phyloP scores from a whole-genome alignment of 1,284 basidiomycete species.

The Omphalotus olearius region DNA sequence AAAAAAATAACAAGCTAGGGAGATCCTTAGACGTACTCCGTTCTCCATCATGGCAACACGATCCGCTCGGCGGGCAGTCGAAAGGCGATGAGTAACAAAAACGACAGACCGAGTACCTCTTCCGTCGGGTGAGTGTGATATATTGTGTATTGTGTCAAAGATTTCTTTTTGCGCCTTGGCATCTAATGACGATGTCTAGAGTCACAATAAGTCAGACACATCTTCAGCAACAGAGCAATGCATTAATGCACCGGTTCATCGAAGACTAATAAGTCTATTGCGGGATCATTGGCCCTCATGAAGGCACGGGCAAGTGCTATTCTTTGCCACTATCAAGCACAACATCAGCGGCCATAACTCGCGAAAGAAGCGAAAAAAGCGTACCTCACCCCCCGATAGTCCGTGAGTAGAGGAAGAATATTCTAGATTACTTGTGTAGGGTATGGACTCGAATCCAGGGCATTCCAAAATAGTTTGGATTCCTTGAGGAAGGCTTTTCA shows the following conservation, averaged over 20 bases:
- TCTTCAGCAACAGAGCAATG: conserved; percentile 5
- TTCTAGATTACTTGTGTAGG: conserved; percentile 32
- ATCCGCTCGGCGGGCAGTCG: conserved; percentile 74
- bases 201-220: conserved; percentile 3
- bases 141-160: conserved; percentile 65
- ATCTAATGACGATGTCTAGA: conserved; percentile 74
- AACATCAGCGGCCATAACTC: conserved; percentile 9
- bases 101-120: conserved; percentile 67
- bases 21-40: conserved; percentile 47
- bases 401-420: conserved; percentile 46
- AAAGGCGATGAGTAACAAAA: conserved; percentile 81
- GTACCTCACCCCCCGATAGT: conserved; percentile 74
- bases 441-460: conserved; percentile 49
- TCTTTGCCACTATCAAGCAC: conserved; percentile 68
- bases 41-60: conserved; percentile 84
- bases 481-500: conserved; percentile 60
- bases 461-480: conserved; percentile 63
- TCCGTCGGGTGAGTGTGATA: conserved; percentile 52
- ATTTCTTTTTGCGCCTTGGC: conserved; percentile 76
- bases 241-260: conserved; percentile 65
- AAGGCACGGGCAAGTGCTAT: conserved; percentile 81
- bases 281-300: conserved; percentile 71
- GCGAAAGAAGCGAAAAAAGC: conserved; percentile 18
- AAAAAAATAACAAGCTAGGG: conserved; percentile 10
- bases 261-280: conserved; percentile 73